A percentile compares a stretch with the other conserved stretches of the same genome.
Evolutionary conservation across 83 land plant genomes (phyloP).

Genomic region (Diphasiastrum complanatum): DNA sequence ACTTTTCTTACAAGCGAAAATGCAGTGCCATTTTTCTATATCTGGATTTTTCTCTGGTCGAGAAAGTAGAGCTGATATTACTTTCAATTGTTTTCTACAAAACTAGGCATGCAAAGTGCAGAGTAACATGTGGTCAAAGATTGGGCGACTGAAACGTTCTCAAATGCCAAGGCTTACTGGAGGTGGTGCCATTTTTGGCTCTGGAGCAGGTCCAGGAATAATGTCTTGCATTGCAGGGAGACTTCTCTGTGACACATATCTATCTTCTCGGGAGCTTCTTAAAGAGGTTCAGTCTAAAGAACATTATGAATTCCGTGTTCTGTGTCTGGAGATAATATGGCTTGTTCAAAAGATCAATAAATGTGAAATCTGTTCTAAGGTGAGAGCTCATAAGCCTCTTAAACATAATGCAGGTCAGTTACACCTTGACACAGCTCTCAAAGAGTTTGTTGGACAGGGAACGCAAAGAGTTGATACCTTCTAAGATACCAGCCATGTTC

Average conservation of each 20-base stretch:
- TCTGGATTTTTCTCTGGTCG: too few species aligned
- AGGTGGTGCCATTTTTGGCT: conserved; percentile 67
- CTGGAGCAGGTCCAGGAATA: conserved; percentile 90
- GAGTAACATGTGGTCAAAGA: conserved; percentile 85
- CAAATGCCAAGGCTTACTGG: conserved; percentile 81
- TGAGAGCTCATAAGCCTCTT: background rate
- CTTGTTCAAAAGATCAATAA: background rate
- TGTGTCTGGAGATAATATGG: background rate
- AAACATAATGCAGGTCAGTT: conserved; percentile 59
- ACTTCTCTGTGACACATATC: conserved; percentile 88
- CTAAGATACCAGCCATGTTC: conserved; percentile 77
- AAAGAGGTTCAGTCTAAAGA: too few species aligned
- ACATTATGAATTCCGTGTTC: background rate
- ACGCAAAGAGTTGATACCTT: conserved; percentile 77
- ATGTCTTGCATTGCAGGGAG: conserved; percentile 94
- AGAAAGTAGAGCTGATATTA: too few species aligned
- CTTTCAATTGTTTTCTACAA: too few species aligned
- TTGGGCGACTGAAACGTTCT: conserved; percentile 86
- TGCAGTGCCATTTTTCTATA: too few species aligned
- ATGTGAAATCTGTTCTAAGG: background rate
- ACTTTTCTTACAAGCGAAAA: too few species aligned
- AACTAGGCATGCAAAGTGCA: conserved; percentile 78
- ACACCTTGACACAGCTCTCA: conserved; percentile 84
- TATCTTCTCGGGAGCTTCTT: conserved; percentile 83
- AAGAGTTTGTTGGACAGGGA: conserved; percentile 80